Percentiles rank a stretch among this genome's conserved stretches.
These are phyloP conservation scores for Irpex sp. DNA, from an alignment of 1,284 basidiomycete species.

Conservation along the genomic window DNA sequence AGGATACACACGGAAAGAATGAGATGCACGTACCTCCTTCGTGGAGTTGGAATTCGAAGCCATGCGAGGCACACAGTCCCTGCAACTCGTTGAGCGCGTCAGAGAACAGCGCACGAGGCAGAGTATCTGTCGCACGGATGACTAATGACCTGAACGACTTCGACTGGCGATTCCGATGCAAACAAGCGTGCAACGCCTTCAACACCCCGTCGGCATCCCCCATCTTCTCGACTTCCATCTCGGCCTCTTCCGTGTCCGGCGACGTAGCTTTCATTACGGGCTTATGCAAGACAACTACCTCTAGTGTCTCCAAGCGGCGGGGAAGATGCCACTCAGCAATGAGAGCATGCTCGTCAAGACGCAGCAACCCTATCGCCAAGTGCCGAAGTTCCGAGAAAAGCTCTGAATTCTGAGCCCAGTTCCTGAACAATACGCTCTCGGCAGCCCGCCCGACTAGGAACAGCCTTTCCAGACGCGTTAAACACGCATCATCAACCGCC, in stretches of 20 bases:
- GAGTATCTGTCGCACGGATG: neutral
- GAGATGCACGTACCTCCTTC: conserved; percentile 2
- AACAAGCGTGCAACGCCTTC: conserved; percentile 4
- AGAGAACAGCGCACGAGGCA: neutral
- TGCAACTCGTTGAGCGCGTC: neutral
- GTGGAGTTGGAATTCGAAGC: neutral
- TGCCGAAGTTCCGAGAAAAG: neutral
- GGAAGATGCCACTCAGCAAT: conserved; percentile 5
- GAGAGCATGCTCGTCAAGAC: conserved; percentile 1
- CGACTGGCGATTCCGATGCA: conserved; percentile 12
- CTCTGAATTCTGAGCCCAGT: conserved; percentile 3
- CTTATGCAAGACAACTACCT: conserved; percentile 5
- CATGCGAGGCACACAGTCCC: conserved; percentile 3
- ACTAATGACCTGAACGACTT: conserved; percentile 7
- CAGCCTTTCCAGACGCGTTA: conserved; percentile 5
- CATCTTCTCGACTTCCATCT: neutral
- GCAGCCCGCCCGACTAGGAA: conserved; percentile 6
- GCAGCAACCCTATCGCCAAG: conserved; percentile 5
- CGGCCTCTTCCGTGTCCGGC: neutral
- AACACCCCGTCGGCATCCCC: conserved; percentile 4
- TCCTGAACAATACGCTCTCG: conserved; percentile 1
- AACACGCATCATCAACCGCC: conserved; percentile 1
- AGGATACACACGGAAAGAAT: neutral
- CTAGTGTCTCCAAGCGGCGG: conserved; percentile 7
- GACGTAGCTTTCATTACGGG: neutral